Evolutionary conservation across 495 filamentous ascomycete species (phyloP), one percentile per base, ranked within the genome.

Genomic region (Melanomma pulvis-pyrius): DNA sequence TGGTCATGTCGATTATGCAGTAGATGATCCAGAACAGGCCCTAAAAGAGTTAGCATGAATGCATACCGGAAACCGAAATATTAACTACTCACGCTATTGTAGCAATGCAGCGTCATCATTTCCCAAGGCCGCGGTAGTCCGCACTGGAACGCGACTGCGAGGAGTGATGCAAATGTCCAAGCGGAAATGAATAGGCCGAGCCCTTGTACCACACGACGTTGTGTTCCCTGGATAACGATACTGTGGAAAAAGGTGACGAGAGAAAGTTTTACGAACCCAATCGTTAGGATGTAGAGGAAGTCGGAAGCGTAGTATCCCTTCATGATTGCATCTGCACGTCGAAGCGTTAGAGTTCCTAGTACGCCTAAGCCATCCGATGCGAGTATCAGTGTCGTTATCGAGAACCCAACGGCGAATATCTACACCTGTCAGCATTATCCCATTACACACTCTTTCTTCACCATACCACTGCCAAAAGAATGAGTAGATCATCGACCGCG

Each of bases 121-220:
- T 67, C 65, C 69, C 74, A 75, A 54, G 70, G 65, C 17, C 53
- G 36, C 22, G 72, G 72, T 19, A 73, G 57, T n/a, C 59, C 58
- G 48, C 70, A 74, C 36, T 74, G 74, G 41, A 74, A 72, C 8
- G 70, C 68, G 9, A 69, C 67, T n/a, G 65, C 59, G 29, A 73
- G 46, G 5, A 69, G 36, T 5, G 74, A 61, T 12, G 34, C 28
- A 7, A 71, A 7, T 19, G 57, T 59, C 72, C 72, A 73, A 5
- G 67, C 51, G 17, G 71, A 9, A 17, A 69, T 67, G 51, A 69
- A 67, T 19, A 63, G 61, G 39, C 71, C 57, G 51, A 65, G 26
- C 22, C 39, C 67, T 15, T 36, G 48, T 15, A 64, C 55, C 12
- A 55, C 21, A 15, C 55, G 60, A 0, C 60, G 67, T 1, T 59